These are phyloP conservation scores for Sugiyamaella boreocaroliniensis DNA, from an alignment of 805 yeast species.

Conservation along the genomic window DNA sequence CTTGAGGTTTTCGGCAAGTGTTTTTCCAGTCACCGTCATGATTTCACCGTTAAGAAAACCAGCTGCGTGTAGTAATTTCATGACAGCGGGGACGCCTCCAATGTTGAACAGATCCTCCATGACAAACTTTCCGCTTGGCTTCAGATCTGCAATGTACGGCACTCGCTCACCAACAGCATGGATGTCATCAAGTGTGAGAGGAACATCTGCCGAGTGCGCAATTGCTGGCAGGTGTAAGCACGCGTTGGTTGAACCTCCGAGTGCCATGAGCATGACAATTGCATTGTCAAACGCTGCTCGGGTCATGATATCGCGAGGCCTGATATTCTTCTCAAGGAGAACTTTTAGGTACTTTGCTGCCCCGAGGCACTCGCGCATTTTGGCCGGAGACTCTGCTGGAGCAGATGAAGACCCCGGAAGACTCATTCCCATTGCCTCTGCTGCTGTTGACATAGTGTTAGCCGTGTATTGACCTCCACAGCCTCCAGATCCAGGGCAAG, in stretches of 20 bases:
- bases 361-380: constrained; percentile 65
- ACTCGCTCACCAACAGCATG: constrained; percentile 83
- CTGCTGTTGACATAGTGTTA: constrained; percentile 95
- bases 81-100: constrained; percentile 95
- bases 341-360: constrained; percentile 80
- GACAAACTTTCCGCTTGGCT: constrained; percentile 93
- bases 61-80: constrained; percentile 75
- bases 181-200: constrained; percentile 87
- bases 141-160: constrained; percentile 90
- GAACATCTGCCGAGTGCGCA: constrained; percentile 80
- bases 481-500: constrained; percentile 98
- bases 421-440: constrained; percentile 91
- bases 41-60: constrained; percentile 76
- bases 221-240: constrained; percentile 88
- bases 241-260: constrained; percentile 97
- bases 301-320: constrained; percentile 88
- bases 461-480: constrained; percentile 99
- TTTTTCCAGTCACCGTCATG: constrained; percentile 86
- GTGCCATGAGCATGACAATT: constrained; percentile 83
- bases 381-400: constrained; percentile 79
- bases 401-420: constrained; percentile 86
- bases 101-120: constrained; percentile 83
- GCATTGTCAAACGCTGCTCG: constrained; percentile 87
- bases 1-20: constrained; percentile 71
- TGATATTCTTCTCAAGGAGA: constrained; percentile 62